Evolutionary conservation across 2,329 filamentous ascomycete species (phyloP).

Genomic region (Leptographium lundbergii): DNA sequence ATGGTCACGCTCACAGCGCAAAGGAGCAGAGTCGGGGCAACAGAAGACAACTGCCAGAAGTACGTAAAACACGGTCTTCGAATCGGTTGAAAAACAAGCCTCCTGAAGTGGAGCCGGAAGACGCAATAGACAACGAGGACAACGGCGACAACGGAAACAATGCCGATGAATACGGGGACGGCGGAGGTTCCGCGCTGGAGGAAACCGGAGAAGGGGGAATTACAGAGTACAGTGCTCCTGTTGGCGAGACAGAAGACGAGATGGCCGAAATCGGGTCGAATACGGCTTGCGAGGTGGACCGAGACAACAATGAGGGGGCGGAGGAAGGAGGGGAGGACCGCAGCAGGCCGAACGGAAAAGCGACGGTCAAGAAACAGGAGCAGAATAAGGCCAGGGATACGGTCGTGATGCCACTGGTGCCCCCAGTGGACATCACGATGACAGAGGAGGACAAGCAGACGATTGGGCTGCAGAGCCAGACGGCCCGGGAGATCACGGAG

Average conservation of each 20-base stretch:
- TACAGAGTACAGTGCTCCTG: not conserved
- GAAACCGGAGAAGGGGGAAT: not conserved
- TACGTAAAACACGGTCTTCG: not conserved
- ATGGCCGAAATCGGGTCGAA: not conserved
- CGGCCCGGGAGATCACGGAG: not conserved
- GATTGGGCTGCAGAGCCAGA: not conserved
- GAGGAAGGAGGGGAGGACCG: not conserved
- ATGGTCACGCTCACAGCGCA: not conserved
- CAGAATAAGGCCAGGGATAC: not conserved
- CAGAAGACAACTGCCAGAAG: not conserved
- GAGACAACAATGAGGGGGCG: not conserved
- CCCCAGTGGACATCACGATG: not conserved
- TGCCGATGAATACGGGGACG: not conserved
- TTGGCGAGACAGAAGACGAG: not conserved
- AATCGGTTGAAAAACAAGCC: not conserved
- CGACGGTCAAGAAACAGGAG: not conserved
- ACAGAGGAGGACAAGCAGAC: not conserved
- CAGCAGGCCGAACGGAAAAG: too few species aligned
- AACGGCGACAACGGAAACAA: not conserved
- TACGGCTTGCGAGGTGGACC: not conserved
- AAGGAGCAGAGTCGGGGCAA: not conserved
- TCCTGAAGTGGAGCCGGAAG: not conserved
- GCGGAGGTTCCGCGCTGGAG: not conserved
- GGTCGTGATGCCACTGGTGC: too few species aligned
- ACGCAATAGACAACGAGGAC: not conserved